Evolutionary conservation across 2,329 filamentous ascomycete species (phyloP).

Genomic region (Nigrospora sphaerica): DNA sequence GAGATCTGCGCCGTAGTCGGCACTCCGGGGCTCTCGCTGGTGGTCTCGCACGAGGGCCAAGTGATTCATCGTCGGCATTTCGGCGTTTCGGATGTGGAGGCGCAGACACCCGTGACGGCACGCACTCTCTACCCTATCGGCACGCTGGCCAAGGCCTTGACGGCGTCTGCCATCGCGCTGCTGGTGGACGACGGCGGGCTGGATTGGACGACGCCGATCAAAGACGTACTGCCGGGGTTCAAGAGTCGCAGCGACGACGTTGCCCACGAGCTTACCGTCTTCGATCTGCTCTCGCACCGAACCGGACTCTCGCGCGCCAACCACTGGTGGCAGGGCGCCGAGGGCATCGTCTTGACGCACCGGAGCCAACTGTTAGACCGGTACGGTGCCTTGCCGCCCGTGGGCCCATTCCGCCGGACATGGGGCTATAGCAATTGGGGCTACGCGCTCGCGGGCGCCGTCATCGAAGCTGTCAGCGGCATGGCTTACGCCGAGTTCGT

Average conservation of each 20-base stretch:
- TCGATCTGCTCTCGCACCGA: conserved; percentile 17
- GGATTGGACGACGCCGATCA: conserved; percentile 13
- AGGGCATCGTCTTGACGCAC: conserved; percentile 9
- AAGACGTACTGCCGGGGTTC: conserved; percentile 14
- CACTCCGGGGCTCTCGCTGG: conserved; percentile 12
- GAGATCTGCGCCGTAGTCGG: not conserved
- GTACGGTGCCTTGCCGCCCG: no score
- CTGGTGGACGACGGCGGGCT: conserved; percentile 17
- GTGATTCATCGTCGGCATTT: conserved; percentile 10
- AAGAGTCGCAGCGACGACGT: conserved; percentile 9
- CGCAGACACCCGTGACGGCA: conserved; percentile 5
- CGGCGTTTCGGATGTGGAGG: conserved; percentile 15
- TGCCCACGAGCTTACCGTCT: conserved; percentile 10
- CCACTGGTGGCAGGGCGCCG: conserved; percentile 4
- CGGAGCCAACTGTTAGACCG: no score
- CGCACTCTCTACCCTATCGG: conserved; percentile 18
- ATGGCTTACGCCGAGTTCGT: conserved; percentile 15
- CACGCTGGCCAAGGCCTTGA: conserved; percentile 20
- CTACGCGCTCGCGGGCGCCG: conserved; percentile 13
- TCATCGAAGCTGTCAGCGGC: conserved; percentile 13
- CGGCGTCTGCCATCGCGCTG: conserved; percentile 14
- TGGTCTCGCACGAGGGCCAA: conserved; percentile 14
- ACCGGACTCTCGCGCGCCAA: conserved; percentile 11
- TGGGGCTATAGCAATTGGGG: conserved; percentile 16
- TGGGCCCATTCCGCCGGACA: no score